Percentiles rank a stretch among this genome's conserved stretches.
Conservation (phyloP, 2,329 filamentous ascomycete species). For the Botryotinia convoluta region DNA sequence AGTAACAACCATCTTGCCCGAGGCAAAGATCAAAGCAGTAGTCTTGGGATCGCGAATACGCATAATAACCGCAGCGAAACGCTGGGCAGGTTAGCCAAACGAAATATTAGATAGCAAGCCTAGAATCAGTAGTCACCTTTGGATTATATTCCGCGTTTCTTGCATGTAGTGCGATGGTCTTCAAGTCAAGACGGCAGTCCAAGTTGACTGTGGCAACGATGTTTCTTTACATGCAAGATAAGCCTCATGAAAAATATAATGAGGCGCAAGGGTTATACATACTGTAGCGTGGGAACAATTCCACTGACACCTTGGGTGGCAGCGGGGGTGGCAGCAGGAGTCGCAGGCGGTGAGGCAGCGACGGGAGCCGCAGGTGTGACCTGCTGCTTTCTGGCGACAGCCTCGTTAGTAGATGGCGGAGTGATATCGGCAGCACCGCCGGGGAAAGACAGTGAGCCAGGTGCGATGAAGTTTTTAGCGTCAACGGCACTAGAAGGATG, state of each 20-base stretch:
- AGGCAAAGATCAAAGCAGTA: constrained; percentile 95
- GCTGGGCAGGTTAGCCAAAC: constrained; percentile 55
- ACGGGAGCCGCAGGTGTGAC: constrained; percentile 57
- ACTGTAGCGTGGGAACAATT: constrained; percentile 92
- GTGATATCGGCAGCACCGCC: constrained; percentile 80
- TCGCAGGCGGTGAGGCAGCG: constrained; percentile 79
- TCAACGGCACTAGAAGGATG: constrained; percentile 89
- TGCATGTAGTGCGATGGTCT: constrained; percentile 97
- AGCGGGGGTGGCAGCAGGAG: constrained; percentile 87
- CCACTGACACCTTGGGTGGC: constrained; percentile 79
- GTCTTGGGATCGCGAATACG: constrained; percentile 99
- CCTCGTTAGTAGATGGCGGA: constrained; percentile 67
- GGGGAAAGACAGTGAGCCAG: constrained; percentile 88
- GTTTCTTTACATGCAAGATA: constrained; percentile 69
- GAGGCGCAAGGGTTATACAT: constrained; percentile 61
- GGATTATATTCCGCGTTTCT: constrained; percentile 98
- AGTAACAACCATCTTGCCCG: constrained; percentile 99
- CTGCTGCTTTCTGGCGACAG: constrained; percentile 56
- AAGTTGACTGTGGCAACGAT: constrained; percentile 99
- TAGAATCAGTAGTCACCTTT: constrained; percentile 66
- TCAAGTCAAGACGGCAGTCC: constrained; percentile 93
- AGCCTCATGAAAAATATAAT: constrained; percentile 45
- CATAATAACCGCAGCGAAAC: constrained; percentile 99
- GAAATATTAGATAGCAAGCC: constrained; percentile 45
- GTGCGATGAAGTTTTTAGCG: constrained; percentile 93